Evolutionary conservation across 192 early-diverging fungal genomes (phyloP), one percentile per base, ranked within the genome.

Genomic region (Paraglomus brasilianum): DNA sequence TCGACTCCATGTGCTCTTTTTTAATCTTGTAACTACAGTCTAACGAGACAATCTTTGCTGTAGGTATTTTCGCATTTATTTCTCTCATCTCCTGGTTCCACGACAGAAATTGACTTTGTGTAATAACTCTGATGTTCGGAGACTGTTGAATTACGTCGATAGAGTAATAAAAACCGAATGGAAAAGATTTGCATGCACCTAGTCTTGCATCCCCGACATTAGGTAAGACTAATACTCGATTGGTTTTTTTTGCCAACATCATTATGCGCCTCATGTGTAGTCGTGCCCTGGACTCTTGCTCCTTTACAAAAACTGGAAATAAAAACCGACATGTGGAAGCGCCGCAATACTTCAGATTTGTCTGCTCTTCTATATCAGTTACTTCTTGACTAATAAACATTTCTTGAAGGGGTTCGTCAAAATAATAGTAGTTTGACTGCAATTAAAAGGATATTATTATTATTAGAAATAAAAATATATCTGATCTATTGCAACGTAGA

Each of bases 341-440:
- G 10, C 69, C 51, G 40, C 69, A 70, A 46, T 70, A 70, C 21
- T 58, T 55, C 5, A 63, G 42, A 46, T 70, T 60, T 22, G 38
- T 60, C 24, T 40, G 22, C 30, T 39, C 38, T 60, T 60, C 13
- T 60, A 30, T 60, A 30, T 30, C 30, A 3, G 30, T 30, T 30
- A 30, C 3, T 30, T 30, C 30, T 30, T 30, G 1, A 30, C 3
- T 3, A 30, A 30, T 30, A 30, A 30, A 30, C 30, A 30, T 30
- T 30, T 30, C 30, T 3, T 30, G 30, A 30, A 30, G 1, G 30
- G 30, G 30, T 3, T 30, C 30, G 30, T 30, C 30, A 30, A 30
- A 30, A 3, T 30, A 30, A 30, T 30, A 30, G 30, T 30, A 30
- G 30, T 30, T 30, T 30, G 30, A 3, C 30, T 30, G 30, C 30